Evolutionary conservation across 805 yeast genomes (phyloP).

Genomic region (Nakazawaea ishiwadae): DNA sequence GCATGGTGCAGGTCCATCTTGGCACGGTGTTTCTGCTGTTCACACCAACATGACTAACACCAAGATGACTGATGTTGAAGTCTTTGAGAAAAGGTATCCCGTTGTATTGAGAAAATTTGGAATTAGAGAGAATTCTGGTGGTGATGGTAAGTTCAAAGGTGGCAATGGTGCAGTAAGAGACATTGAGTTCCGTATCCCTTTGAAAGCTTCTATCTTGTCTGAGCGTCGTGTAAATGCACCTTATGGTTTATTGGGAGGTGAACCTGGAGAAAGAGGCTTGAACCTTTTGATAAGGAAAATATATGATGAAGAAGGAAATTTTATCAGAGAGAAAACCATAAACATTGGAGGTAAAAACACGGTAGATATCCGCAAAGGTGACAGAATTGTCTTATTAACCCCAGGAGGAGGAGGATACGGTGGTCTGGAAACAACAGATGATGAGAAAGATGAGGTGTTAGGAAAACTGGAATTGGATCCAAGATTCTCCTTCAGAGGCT

Average conservation of each 20-base stretch:
- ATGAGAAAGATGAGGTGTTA: no score
- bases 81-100: slow-evolving; percentile 85
- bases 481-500: slow-evolving; percentile 17
- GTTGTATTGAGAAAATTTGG: slow-evolving; percentile 70
- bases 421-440: no score
- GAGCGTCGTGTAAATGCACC: slow-evolving; percentile 87
- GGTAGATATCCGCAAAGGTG: slow-evolving; percentile 53
- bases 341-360: slow-evolving; percentile 73
- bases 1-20: slow-evolving; percentile 79
- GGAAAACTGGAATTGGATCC: slow-evolving; percentile 14
- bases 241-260: slow-evolving; percentile 83
- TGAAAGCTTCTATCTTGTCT: slow-evolving; percentile 74
- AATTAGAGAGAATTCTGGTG: slow-evolving; percentile 74
- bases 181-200: slow-evolving; percentile 69
- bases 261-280: slow-evolving; percentile 66
- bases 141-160: slow-evolving; percentile 65
- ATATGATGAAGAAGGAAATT: slow-evolving; percentile 24
- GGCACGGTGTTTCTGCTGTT: slow-evolving; percentile 87
- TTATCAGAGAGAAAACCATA: slow-evolving; percentile 30
- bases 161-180: slow-evolving; percentile 88
- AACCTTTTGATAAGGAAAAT: slow-evolving; percentile 44
- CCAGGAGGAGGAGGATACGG: slow-evolving; percentile 93
- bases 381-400: slow-evolving; percentile 60
- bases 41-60: slow-evolving; percentile 95
- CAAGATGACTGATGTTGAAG: slow-evolving; percentile 85